Evolutionary conservation across 176 grass and related monocot species (phyloP).

Genomic region (Carex scoparia): DNA sequence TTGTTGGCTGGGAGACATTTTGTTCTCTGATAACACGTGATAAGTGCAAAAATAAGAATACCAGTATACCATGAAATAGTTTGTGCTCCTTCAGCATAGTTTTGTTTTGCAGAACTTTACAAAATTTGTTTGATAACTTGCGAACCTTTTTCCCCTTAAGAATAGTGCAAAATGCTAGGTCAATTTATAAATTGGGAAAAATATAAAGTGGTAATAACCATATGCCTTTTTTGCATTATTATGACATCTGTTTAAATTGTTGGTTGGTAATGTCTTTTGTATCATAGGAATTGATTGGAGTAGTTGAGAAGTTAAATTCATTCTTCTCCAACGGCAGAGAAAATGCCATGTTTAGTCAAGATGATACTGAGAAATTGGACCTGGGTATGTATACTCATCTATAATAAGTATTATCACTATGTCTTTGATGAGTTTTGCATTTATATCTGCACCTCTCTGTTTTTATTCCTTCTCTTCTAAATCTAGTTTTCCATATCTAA

Average conservation of each 20-base stretch:
- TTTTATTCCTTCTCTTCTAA: neutral
- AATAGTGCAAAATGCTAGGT: neutral
- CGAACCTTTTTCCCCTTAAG: neutral
- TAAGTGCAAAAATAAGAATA: neutral
- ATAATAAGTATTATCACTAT: neutral
- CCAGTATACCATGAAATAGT: neutral
- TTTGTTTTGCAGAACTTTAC: neutral
- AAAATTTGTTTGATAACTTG: neutral
- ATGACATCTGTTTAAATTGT: neutral
- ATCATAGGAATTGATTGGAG: conserved; percentile 59
- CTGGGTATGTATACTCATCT: conserved; percentile 41
- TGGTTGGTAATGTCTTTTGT: neutral
- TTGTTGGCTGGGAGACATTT: neutral
- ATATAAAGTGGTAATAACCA: neutral
- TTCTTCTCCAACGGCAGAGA: conserved; percentile 42
- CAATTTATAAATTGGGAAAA: neutral
- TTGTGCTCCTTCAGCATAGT: neutral
- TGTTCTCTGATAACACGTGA: neutral
- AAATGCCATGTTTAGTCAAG: conserved; percentile 56
- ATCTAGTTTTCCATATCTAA: neutral
- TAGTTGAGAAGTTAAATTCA: conserved; percentile 60
- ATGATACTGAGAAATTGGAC: conserved; percentile 57
- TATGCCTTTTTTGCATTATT: neutral
- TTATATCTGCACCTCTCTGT: neutral
- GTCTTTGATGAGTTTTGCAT: neutral